phyloP scores from a whole-genome alignment of 2,329 filamentous ascomycete genomes.

The Phaeomoniella chlamydospora region DNA sequence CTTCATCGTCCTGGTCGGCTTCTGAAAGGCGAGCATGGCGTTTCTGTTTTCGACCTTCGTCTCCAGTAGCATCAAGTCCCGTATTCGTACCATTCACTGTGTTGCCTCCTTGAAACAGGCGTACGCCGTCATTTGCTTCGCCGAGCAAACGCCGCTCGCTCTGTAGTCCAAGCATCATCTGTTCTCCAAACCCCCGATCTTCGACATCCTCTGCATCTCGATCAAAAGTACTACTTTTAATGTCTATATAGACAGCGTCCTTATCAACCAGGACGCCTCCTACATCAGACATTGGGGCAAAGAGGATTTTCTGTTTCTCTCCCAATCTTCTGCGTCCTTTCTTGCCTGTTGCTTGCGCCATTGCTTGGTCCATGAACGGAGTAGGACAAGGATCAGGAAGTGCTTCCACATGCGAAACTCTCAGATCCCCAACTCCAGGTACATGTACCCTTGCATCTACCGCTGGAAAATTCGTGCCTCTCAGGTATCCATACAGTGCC shows the following conservation, averaged over 20 bases:
- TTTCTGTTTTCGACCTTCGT: constrained; percentile 40
- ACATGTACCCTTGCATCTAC: constrained; percentile 79
- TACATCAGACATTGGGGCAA: constrained; percentile 96
- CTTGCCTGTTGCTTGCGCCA: constrained; percentile 74
- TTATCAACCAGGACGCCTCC: constrained; percentile 93
- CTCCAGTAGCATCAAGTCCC: constrained; percentile 39
- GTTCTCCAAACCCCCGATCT: constrained; percentile 84
- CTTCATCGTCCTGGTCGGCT: constrained; percentile 43
- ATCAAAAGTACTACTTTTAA: constrained; percentile 59
- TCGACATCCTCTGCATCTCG: constrained; percentile 43
- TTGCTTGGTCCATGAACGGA: constrained; percentile 73
- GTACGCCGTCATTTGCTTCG: constrained; percentile 66
- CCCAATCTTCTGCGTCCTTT: constrained; percentile 66
- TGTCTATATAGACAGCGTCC: constrained; percentile 82
- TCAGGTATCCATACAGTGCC: constrained; percentile 81
- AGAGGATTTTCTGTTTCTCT: constrained; percentile 92
- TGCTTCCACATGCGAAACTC: constrained; percentile 67
- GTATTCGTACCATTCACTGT: constrained; percentile 44
- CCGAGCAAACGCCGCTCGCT: constrained; percentile 69
- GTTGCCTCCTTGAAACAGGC: constrained; percentile 69
- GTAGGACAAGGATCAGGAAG: constrained; percentile 93
- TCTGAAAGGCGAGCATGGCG: constrained; percentile 35
- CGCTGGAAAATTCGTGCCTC: constrained; percentile 86
- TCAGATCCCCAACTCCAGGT: constrained; percentile 81
- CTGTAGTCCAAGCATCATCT: constrained; percentile 83